Conservation (phyloP, 345 rosid species). For the Lumnitzera racemosa region DNA sequence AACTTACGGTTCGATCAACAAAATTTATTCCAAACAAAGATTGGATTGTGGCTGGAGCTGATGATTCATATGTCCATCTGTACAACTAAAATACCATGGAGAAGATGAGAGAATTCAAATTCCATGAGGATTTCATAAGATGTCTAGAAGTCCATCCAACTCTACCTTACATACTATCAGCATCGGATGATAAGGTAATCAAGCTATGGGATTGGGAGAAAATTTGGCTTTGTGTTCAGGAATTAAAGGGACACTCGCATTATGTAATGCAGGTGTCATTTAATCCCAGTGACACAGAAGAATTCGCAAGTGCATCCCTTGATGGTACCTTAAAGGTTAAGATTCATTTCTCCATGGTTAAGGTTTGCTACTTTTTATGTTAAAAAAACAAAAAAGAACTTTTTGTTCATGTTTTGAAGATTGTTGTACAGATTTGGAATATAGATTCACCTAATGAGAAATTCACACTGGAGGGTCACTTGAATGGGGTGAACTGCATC, state of each 20-base stretch:
- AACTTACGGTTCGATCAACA: conserved; percentile 26
- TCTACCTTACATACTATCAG: conserved; percentile 22
- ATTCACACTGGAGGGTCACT: conserved; percentile 15
- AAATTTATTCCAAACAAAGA: conserved; percentile 27
- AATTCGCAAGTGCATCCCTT: conserved; percentile 30
- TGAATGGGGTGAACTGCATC: conserved; percentile 25
- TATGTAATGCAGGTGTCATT: conserved; percentile 30
- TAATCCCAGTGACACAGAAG: conserved; percentile 12
- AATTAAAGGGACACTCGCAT: conserved; percentile 31
- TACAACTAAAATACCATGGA: conserved; percentile 21
- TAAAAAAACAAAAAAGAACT: too few relatives aligned
- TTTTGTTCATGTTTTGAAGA: too few relatives aligned
- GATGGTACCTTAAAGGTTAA: conserved; percentile 23
- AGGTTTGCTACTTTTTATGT: too few relatives aligned
- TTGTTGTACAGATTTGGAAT: conserved; percentile 26
- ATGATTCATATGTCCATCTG: conserved; percentile 25
- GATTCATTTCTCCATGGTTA: neutral
- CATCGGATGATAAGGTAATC: conserved; percentile 24
- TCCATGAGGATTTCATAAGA: conserved; percentile 30
- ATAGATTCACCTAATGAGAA: conserved; percentile 17
- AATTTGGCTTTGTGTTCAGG: conserved; percentile 24
- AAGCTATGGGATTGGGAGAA: conserved; percentile 45
- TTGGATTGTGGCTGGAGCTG: conserved; percentile 29
- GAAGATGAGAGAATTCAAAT: conserved; percentile 28
- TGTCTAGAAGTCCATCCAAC: conserved; percentile 21